A percentile compares a stretch with the other conserved stretches of the same genome.
Conservation (phyloP, 345 rosid genomes). For the Atalantia buxifolia region DNA sequence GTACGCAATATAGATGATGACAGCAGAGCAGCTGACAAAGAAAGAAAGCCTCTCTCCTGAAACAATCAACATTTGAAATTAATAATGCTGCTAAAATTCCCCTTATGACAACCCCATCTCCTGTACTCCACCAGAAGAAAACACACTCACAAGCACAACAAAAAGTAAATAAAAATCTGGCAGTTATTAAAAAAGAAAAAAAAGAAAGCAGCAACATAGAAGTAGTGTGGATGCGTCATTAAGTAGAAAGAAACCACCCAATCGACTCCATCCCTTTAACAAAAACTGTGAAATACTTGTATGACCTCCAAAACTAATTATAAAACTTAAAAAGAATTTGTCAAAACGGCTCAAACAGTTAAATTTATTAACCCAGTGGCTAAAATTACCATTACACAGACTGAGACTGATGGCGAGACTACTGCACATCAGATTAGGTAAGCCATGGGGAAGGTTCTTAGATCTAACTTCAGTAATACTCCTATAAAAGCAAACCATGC, state of each 20-base stretch:
- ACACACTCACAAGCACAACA: background rate
- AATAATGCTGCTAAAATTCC: slow-evolving; percentile 1
- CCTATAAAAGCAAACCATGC: background rate
- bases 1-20: slow-evolving; percentile 60
- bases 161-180: background rate
- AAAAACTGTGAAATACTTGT: background rate
- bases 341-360: background rate
- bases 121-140: background rate
- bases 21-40: slow-evolving; percentile 90
- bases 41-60: slow-evolving; percentile 98
- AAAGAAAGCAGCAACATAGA: background rate
- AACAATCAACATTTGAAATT: slow-evolving; percentile 31
- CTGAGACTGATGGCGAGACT: background rate
- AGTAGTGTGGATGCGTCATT: background rate
- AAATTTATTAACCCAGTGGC: background rate
- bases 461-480: background rate
- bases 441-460: background rate
- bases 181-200: background rate
- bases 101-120: background rate
- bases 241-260: background rate
- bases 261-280: background rate
- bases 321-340: background rate
- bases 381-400: background rate
- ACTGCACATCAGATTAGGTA: background rate
- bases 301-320: background rate